These are phyloP conservation scores for Xeromyces bisporus DNA, from an alignment of 495 filamentous ascomycete species.

Conservation along the genomic window DNA sequence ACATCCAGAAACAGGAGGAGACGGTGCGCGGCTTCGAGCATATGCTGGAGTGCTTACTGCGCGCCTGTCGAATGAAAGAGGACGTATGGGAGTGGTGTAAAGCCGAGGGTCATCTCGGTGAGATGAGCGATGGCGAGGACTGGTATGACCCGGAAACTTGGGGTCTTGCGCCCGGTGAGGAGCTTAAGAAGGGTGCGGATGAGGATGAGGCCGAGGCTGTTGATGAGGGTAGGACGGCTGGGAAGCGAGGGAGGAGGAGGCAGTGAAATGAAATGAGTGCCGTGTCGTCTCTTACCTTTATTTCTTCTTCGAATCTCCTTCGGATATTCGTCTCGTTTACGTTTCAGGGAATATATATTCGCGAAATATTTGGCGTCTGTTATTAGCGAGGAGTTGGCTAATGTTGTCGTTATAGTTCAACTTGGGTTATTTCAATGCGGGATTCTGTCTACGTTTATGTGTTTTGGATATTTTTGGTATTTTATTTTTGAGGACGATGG, in stretches of 20 bases:
- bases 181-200: slow-evolving; percentile 78
- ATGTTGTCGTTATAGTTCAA: no score
- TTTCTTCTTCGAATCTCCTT: slow-evolving; percentile 1
- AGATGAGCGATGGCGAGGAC: slow-evolving; percentile 83
- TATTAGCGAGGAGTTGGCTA: background rate
- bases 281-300: background rate
- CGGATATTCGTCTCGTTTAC: slow-evolving; percentile 1
- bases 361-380: background rate
- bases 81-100: slow-evolving; percentile 73
- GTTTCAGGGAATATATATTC: background rate
- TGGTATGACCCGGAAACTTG: slow-evolving; percentile 90
- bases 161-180: slow-evolving; percentile 53
- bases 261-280: slow-evolving; percentile 9
- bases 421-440: no score
- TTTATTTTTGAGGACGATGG: no score
- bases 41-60: slow-evolving; percentile 58
- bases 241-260: slow-evolving; percentile 34
- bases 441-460: no score
- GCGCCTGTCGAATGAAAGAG: slow-evolving; percentile 60
- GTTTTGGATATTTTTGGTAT: no score
- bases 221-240: slow-evolving; percentile 60
- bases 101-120: slow-evolving; percentile 74
- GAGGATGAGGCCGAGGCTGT: slow-evolving; percentile 73
- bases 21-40: slow-evolving; percentile 64
- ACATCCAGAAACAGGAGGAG: slow-evolving; percentile 93